These are phyloP conservation scores for Asclepias syriaca DNA, from an alignment of 257 asterid species.

Conservation along the genomic window DNA sequence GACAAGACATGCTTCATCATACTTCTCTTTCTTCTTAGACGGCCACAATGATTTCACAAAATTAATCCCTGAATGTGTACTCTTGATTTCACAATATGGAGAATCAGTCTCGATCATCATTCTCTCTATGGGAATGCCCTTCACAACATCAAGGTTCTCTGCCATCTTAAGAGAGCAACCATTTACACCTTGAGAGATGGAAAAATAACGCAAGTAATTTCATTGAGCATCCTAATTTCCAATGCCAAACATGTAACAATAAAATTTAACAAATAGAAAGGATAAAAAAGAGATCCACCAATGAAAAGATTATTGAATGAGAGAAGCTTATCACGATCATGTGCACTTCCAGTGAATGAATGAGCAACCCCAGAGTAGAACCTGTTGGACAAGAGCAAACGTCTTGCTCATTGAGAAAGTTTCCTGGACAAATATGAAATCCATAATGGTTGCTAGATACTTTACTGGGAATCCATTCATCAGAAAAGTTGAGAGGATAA, in stretches of 20 bases:
- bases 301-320: conserved; percentile 59
- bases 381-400: conserved; percentile 31
- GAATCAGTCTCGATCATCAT: conserved; percentile 98
- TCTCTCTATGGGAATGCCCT: conserved; percentile 69
- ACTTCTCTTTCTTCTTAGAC: conserved; percentile 86
- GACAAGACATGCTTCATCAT: conserved; percentile 66
- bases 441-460: neutral
- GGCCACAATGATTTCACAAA: conserved; percentile 78
- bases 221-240: neutral
- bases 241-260: neutral
- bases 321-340: conserved; percentile 77
- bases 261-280: conserved; percentile 19
- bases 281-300: conserved; percentile 41
- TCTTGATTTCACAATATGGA: conserved; percentile 93
- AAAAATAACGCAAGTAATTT: neutral
- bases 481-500: neutral
- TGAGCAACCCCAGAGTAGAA: conserved; percentile 84
- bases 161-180: conserved; percentile 82
- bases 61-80: conserved; percentile 71
- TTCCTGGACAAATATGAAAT: neutral
- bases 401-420: conserved; percentile 6
- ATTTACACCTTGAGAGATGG: conserved; percentile 51
- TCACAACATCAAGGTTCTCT: conserved; percentile 84
- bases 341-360: conserved; percentile 87
- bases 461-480: neutral